phyloP scores from a whole-genome alignment of 2,329 filamentous ascomycete genomes.

The Penicillium polonicum region DNA sequence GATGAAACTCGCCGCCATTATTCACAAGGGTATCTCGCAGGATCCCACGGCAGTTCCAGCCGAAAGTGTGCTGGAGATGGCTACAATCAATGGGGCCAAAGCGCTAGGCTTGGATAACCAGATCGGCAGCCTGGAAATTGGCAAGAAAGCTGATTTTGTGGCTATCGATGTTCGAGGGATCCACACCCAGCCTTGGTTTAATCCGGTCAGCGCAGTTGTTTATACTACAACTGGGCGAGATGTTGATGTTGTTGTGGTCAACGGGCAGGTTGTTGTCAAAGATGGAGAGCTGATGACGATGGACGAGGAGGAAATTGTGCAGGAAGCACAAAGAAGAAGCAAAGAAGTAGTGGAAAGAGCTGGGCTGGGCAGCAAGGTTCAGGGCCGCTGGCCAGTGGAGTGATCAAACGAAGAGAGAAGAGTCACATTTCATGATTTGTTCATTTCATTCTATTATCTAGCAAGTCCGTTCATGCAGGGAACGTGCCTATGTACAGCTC shows the following conservation, averaged over 20 bases:
- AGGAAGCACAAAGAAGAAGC: conserved; percentile 37
- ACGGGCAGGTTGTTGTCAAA: conserved; percentile 43
- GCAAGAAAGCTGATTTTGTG: conserved; percentile 29
- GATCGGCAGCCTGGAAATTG: conserved; percentile 37
- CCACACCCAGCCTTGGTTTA: conserved; percentile 42
- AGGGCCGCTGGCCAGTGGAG: conserved; percentile 39
- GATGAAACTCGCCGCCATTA: conserved; percentile 52
- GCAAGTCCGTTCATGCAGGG: neutral
- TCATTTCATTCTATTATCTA: neutral
- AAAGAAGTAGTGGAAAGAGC: conserved; percentile 42
- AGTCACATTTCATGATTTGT: neutral
- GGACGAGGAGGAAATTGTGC: conserved; percentile 43
- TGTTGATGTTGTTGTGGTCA: conserved; percentile 47
- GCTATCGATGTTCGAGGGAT: conserved; percentile 32
- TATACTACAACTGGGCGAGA: conserved; percentile 47
- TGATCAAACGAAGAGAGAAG: neutral
- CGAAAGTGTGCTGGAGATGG: conserved; percentile 49
- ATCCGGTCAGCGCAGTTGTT: conserved; percentile 44
- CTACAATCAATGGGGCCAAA: conserved; percentile 50
- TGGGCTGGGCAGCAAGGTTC: conserved; percentile 37
- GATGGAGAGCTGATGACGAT: conserved; percentile 38
- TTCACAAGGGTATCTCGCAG: conserved; percentile 48
- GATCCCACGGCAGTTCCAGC: conserved; percentile 47
- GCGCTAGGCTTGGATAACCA: conserved; percentile 44
- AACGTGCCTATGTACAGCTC: neutral